Evolutionary conservation across 306 rosid genomes (phyloP).

Genomic region (Vicia sativa): DNA sequence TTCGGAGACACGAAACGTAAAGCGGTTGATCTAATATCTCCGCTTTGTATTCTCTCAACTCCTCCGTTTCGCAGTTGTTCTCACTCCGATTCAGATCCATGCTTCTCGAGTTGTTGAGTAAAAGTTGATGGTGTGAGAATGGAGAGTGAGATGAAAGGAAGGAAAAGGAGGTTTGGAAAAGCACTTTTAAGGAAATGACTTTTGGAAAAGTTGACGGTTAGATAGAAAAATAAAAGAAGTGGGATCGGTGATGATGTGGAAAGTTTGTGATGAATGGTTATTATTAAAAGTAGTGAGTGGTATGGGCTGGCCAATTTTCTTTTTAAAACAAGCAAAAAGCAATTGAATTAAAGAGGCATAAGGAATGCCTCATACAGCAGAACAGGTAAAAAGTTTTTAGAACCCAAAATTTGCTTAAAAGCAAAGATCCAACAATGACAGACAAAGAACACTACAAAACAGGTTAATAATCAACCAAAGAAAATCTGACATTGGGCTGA

Average conservation of each 20-base stretch:
- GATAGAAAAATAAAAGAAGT: conserved; percentile 37
- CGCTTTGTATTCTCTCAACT: conserved; percentile 56
- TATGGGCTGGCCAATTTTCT: no score
- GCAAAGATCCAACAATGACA: no score
- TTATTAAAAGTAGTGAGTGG: no score
- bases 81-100: conserved; percentile 41
- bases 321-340: no score
- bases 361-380: no score
- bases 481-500: no score
- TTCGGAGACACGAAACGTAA: conserved; percentile 84
- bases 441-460: no score
- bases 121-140: neutral
- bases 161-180: conserved; percentile 30
- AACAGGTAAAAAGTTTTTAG: no score
- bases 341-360: no score
- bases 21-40: conserved; percentile 82
- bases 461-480: no score
- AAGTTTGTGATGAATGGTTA: conserved; percentile 30
- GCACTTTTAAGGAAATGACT: conserved; percentile 34
- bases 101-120: conserved; percentile 17
- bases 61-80: conserved; percentile 13
- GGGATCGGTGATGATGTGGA: conserved; percentile 50
- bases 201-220: conserved; percentile 29
- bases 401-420: no score
- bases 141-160: neutral